Conservation (phyloP, 371 early-diverging fungal genomes). For the Batrachochytrium dendrobatidis region DNA sequence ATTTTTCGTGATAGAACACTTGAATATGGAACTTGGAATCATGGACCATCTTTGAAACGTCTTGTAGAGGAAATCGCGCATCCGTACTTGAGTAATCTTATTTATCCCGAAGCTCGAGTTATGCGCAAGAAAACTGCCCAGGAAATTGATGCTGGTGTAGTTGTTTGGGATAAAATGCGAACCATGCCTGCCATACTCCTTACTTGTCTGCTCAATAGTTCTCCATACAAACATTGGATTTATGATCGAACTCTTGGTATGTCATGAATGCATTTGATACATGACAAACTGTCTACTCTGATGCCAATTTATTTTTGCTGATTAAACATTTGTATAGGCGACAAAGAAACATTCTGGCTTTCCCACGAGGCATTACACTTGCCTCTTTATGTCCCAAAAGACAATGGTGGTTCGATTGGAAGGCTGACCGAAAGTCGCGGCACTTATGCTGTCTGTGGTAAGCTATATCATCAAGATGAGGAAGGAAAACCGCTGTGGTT, state of each 20-base stretch:
- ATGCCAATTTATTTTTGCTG: background rate
- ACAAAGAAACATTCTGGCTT: constrained; percentile 29
- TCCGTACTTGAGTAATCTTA: background rate
- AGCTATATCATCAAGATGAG: constrained; percentile 29
- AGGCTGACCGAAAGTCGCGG: background rate
- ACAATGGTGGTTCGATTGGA: constrained; percentile 19
- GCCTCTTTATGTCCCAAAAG: constrained; percentile 8
- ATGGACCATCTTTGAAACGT: constrained; percentile 6
- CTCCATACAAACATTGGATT: background rate
- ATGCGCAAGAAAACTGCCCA: constrained; percentile 38
- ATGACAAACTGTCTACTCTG: background rate
- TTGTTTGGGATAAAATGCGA: constrained; percentile 26
- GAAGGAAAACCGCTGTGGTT: constrained; percentile 27
- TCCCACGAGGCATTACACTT: constrained; percentile 11
- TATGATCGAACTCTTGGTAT: background rate
- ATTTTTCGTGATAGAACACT: constrained; percentile 54
- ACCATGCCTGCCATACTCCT: constrained; percentile 20
- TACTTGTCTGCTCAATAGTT: constrained; percentile 25
- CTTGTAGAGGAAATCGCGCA: constrained; percentile 5
- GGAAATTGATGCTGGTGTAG: constrained; percentile 36
- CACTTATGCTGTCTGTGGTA: constrained; percentile 12
- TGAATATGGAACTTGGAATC: too few relatives aligned
- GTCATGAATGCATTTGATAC: too few relatives aligned
- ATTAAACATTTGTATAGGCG: constrained; percentile 7
- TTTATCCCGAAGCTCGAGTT: background rate